Conservation (phyloP, 768 basidiomycete genomes). For the Boletus subparvulus region DNA sequence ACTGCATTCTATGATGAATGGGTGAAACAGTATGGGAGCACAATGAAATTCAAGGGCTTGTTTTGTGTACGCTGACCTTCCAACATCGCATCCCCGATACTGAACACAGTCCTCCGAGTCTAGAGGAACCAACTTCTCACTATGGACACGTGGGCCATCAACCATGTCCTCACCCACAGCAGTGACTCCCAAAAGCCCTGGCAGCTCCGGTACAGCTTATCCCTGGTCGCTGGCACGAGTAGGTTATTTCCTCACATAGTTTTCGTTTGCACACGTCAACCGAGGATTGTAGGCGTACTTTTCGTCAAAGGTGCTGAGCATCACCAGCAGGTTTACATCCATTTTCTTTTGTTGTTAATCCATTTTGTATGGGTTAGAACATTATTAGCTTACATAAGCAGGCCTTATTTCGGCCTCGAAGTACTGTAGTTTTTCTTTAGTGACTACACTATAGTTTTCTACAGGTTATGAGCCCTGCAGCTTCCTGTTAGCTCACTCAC, state of each 20-base stretch:
- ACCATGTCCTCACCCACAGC: constrained; percentile 56
- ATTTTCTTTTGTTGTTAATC: too few species aligned
- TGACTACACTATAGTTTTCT: too few species aligned
- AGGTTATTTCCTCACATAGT: background rate
- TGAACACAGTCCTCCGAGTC: background rate
- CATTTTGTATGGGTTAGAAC: too few species aligned
- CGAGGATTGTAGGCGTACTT: constrained; percentile 41
- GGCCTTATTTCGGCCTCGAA: too few species aligned
- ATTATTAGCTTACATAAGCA: too few species aligned
- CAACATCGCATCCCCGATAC: too few species aligned
- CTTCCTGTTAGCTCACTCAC: too few species aligned
- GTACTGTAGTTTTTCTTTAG: too few species aligned
- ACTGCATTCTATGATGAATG: constrained; percentile 11
- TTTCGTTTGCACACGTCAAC: background rate
- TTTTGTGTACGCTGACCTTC: background rate
- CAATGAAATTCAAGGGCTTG: constrained; percentile 9
- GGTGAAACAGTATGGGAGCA: constrained; percentile 15
- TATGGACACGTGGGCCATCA: constrained; percentile 58
- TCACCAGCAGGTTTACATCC: constrained; percentile 35
- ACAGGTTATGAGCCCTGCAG: too few species aligned
- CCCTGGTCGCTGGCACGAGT: constrained; percentile 2
- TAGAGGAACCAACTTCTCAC: constrained; percentile 49
- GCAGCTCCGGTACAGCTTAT: background rate
- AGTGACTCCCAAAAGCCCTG: constrained; percentile 50
- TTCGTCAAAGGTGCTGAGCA: constrained; percentile 42